Base-by-base conservation (phyloP, 805 yeast species). In the Sungouiella thailandica region DNA sequence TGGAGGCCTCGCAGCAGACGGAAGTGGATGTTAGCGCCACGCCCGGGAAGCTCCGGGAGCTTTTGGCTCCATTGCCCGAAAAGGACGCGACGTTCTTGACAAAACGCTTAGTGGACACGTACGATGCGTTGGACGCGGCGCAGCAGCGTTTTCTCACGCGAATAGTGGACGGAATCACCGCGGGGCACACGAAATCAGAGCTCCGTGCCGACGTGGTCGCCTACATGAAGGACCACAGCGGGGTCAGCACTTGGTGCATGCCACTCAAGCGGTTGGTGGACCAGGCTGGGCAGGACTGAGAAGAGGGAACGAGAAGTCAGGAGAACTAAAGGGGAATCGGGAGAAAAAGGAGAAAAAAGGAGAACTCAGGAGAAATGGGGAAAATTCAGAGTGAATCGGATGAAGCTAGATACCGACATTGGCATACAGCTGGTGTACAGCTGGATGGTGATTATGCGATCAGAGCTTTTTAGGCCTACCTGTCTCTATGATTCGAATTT, bases 221-320 rank as follows among this genome's bases (percentile, higher is more conserved):
- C 19, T 80, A 76, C 63, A 76, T 80, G 75, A 60, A 80, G 58
- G 46, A 58, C 2, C 75, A 78, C 44, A 70, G 67, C 27, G 78
- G 83, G 1, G 72, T 75, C 8, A 65, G 76, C 32, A 55, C 58
- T 16, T 83, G 94, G 94, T 76, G 83, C 40, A 66, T 76, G 17
- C 82, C 89, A 3, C 60, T 83, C 34, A 69, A 79, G 32, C 78
- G 78, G 50, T 53, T 81, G 4, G 39, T 53, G 30, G 34, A 32
- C 24, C 14, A 20, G 14, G 29, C n/a, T 4, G 29, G 20, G 6
- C 29, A 9, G 23, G 17, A 7, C 14, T 7, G 15, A 13, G 2
- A 3, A 11, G 15, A 10, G 11, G 29, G 15, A 27, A 9, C 13
- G 19, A 9, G 13, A 3, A 4, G 23, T 7, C 20, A n/a, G n/a